phyloP scores from a whole-genome alignment of 1,284 basidiomycete genomes.

The Wallemia mellicola region DNA sequence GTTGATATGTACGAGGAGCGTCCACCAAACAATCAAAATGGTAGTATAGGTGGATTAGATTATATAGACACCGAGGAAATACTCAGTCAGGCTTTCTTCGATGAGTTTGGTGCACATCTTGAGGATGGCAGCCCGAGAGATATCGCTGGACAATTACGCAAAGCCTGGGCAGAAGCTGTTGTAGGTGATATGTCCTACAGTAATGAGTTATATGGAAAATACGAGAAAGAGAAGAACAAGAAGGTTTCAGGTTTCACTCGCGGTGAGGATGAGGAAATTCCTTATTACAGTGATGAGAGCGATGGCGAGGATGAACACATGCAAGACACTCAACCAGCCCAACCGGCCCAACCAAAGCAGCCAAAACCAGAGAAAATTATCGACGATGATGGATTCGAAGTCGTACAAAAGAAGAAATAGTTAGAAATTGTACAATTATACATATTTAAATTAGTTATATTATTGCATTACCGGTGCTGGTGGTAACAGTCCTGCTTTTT shows the following conservation, averaged over 20 bases:
- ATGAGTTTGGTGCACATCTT: slow-evolving; percentile 51
- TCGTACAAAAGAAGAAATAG: slow-evolving; percentile 1
- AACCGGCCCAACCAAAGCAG: slow-evolving; percentile 1
- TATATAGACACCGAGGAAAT: slow-evolving; percentile 42
- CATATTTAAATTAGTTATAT: not conserved
- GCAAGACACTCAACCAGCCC: slow-evolving; percentile 13
- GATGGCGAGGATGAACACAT: slow-evolving; percentile 25
- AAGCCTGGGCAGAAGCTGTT: slow-evolving; percentile 7
- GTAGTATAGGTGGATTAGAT: slow-evolving; percentile 21
- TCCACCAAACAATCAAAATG: slow-evolving; percentile 7
- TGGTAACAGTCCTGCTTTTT: not conserved
- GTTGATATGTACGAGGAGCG: slow-evolving; percentile 47
- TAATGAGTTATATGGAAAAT: slow-evolving; percentile 30
- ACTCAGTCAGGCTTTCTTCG: slow-evolving; percentile 36
- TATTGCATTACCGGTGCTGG: not conserved
- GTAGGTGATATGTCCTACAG: slow-evolving; percentile 13
- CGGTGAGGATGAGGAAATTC: slow-evolving; percentile 18
- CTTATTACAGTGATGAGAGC: slow-evolving; percentile 16
- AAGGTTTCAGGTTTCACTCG: slow-evolving; percentile 19
- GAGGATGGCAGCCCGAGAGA: slow-evolving; percentile 47
- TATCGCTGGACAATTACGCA: slow-evolving; percentile 27
- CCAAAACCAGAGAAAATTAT: not conserved
- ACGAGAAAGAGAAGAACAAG: slow-evolving; percentile 27
- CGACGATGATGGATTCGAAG: not conserved
- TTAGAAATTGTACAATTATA: slow-evolving; percentile 2